These are phyloP conservation scores for Phytophthora lateralis DNA, from an alignment of 352 stramenopile species.

Conservation along the genomic window DNA sequence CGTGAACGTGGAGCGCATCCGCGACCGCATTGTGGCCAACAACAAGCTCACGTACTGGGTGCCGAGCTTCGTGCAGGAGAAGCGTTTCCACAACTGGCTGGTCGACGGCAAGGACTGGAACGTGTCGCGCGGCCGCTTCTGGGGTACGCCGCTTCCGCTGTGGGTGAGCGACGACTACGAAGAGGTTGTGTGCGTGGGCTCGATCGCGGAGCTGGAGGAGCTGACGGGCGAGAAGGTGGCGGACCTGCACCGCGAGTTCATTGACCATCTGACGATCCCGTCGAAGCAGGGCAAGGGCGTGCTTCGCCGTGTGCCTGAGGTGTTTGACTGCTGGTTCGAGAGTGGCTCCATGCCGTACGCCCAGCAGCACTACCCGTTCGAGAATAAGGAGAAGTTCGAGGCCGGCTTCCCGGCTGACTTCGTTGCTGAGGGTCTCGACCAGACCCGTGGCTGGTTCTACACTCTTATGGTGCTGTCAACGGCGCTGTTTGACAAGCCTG, in stretches of 20 bases:
- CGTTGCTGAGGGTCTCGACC: conserved; percentile 99
- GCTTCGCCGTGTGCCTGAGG: conserved; percentile 88
- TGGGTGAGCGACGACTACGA: conserved; percentile 98
- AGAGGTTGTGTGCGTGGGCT: conserved; percentile 97
- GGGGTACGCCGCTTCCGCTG: conserved; percentile 98
- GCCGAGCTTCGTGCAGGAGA: conserved; percentile 96
- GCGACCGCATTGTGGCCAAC: conserved; percentile 93
- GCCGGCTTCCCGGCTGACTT: conserved; percentile 98
- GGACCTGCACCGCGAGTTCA: conserved; percentile 98
- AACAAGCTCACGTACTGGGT: conserved; percentile 90
- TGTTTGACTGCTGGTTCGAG: conserved; percentile 99
- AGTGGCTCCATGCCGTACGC: conserved; percentile 99
- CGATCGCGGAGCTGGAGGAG: conserved; percentile 96
- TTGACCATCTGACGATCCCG: conserved; percentile 98
- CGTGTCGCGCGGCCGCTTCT: conserved; percentile 98
- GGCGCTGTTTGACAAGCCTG: conserved; percentile 98
- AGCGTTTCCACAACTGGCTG: conserved; percentile 99
- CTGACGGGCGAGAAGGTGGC: conserved; percentile 92
- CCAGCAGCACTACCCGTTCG: conserved; percentile 99
- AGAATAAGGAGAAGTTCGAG: conserved; percentile 98
- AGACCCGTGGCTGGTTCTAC: conserved; percentile 99
- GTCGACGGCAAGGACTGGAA: conserved; percentile 99
- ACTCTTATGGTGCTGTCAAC: conserved; percentile 99
- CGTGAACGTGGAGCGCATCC: conserved; percentile 98
- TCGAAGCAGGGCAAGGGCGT: conserved; percentile 92